phyloP scores from a whole-genome alignment of 1,284 basidiomycete species.

The Fomitopsis betulina region DNA sequence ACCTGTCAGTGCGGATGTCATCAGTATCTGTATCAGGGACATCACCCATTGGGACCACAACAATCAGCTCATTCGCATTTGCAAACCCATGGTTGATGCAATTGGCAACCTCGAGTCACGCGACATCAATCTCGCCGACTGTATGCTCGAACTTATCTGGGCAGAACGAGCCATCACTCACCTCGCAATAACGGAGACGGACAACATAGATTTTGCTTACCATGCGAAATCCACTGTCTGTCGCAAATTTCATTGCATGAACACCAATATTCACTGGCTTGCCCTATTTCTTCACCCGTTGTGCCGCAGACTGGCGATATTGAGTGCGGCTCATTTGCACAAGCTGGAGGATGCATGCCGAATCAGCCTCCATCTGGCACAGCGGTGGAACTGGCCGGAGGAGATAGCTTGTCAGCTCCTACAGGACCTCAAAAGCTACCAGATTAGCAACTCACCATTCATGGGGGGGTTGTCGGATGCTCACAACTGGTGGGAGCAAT shows the following conservation, averaged over 20 bases:
- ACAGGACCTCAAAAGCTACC: conserved; percentile 18
- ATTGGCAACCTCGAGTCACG: conserved; percentile 27
- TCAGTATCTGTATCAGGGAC: conserved; percentile 16
- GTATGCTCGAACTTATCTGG: conserved; percentile 29
- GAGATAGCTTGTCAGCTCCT: conserved; percentile 9
- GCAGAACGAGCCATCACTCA: conserved; percentile 15
- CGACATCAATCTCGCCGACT: conserved; percentile 27
- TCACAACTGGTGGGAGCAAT: conserved; percentile 24
- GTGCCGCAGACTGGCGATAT: conserved; percentile 25
- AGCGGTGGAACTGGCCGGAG: conserved; percentile 20
- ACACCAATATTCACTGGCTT: conserved; percentile 24
- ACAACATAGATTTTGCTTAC: conserved; percentile 19
- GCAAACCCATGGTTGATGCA: conserved; percentile 28
- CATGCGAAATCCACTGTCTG: conserved; percentile 20
- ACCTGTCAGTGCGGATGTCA: conserved; percentile 19
- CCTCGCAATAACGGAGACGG: conserved; percentile 12
- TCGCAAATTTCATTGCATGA: conserved; percentile 20
- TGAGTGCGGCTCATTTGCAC: conserved; percentile 6
- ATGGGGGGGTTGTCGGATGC: conserved; percentile 18
- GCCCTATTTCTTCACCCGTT: conserved; percentile 27
- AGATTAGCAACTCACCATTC: conserved; percentile 17
- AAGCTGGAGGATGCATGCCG: conserved; percentile 12
- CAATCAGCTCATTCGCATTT: conserved; percentile 20
- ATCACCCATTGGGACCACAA: conserved; percentile 15
- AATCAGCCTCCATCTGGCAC: conserved; percentile 10